Evolutionary conservation across 2,329 filamentous ascomycete species (phyloP).

Genomic region (Colletotrichum tropicale): DNA sequence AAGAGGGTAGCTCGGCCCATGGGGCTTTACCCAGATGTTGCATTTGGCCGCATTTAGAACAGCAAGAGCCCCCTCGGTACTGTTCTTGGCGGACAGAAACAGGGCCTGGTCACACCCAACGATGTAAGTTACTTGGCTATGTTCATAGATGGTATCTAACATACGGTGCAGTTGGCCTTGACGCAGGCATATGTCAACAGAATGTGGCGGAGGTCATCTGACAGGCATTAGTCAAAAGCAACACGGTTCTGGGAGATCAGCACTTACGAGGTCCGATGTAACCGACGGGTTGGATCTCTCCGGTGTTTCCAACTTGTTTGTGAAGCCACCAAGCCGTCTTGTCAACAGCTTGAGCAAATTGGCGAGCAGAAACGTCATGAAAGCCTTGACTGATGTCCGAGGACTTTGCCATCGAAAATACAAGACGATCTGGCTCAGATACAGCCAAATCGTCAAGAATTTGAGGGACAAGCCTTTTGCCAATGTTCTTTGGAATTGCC

Average conservation of each 20-base stretch:
- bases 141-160: fast-evolving
- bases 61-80: background rate
- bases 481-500: background rate
- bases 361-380: fast-evolving
- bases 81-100: background rate
- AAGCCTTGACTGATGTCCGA: background rate
- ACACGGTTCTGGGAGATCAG: background rate
- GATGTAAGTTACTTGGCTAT: background rate
- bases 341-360: background rate
- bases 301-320: background rate
- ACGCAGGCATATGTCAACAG: background rate
- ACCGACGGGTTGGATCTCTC: background rate
- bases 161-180: background rate
- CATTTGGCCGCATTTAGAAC: background rate
- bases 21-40: background rate
- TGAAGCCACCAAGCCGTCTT: background rate
- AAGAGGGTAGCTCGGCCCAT: background rate
- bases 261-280: background rate
- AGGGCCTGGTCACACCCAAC: background rate
- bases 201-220: background rate
- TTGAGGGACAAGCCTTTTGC: background rate
- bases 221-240: background rate
- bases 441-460: background rate
- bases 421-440: fast-evolving
- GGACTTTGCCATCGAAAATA: fast-evolving